Base-by-base conservation (phyloP, 805 yeast species). In the Komagataella pseudopastoris region DNA sequence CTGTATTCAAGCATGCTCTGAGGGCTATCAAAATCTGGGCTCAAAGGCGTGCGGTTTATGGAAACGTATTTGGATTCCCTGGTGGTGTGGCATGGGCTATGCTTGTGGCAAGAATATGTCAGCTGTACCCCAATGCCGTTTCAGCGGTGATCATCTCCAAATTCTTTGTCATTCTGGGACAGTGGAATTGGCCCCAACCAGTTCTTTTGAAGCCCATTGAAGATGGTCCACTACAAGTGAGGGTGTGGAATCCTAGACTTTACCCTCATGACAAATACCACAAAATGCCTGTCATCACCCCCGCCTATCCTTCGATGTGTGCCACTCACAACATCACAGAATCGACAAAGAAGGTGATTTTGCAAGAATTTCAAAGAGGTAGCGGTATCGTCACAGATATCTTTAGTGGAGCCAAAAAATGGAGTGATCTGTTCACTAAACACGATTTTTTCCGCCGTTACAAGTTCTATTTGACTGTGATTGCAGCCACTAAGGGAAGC, bases 31-130 rank as follows among this genome's bases (percentile, higher is more conserved):
- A 93, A 66, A 73, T 93, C 60, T 93, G 99, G 99, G 99, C 99
- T 0, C 91, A 89, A 63, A 80, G 89, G 60, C 76, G 98, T 50
- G 98, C 96, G 0, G 79, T 93, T 14, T 93, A 93, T 67, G 97
- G 88, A 6, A 93, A 93, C 62, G 85, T 93, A 47, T 88, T 85
- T 75, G 99, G 99, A 0, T 93, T 91, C 67, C 99, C 98, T 1
- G 99, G 99, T 61, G 99, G 99, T 66, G 99, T 93, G 49, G 99
- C 99, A 1, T 93, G 99, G 99, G 99, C 99, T 0, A 93, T 93
- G 97, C 67, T 93, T 45, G 97, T 90, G n/a, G 99, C 98, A 1
- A 76, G 99, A 59, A 88, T 93, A 24, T 93, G 99, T 66, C 99
- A 93, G 65, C 69, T 93, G 50, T 93, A 91, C 63, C 99, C 99